Evolutionary conservation across 176 grass and related monocot genomes (phyloP).

Genomic region (Cenchrus purpureus): DNA sequence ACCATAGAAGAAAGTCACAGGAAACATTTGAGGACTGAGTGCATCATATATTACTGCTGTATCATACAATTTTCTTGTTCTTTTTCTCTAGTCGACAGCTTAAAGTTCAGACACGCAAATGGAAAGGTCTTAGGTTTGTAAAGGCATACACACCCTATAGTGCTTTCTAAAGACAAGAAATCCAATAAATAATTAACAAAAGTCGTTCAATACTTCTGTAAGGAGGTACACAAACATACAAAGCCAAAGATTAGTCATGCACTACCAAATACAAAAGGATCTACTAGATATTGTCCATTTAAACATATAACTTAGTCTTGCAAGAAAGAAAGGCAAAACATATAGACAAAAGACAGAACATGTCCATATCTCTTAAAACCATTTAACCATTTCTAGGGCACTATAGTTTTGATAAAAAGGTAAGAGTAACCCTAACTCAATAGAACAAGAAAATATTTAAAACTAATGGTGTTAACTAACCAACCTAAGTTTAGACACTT

Average conservation of each 20-base stretch:
- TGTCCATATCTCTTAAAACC: constrained; percentile 11
- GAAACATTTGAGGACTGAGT: neutral
- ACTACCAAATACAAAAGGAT: neutral
- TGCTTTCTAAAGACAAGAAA: neutral
- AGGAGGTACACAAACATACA: neutral
- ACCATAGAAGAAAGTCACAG: constrained; percentile 31
- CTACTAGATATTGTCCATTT: neutral
- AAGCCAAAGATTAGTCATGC: neutral
- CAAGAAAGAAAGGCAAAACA: neutral
- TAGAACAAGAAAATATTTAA: constrained; percentile 17
- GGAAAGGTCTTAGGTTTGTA: constrained; percentile 4
- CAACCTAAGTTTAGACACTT: constrained; percentile 38
- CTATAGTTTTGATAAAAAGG: neutral
- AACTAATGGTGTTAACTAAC: constrained; percentile 5
- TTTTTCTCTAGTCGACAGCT: neutral
- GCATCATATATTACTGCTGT: neutral
- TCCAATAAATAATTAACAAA: neutral
- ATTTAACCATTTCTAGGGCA: constrained; percentile 1
- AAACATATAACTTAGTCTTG: neutral
- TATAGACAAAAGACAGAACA: neutral
- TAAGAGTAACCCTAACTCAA: neutral
- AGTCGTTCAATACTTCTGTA: neutral
- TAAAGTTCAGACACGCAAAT: constrained; percentile 1
- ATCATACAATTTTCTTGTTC: neutral
- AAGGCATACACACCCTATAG: neutral